Conservation (phyloP, 169 alveolate genomes). For the Miamiensis avidus region DNA sequence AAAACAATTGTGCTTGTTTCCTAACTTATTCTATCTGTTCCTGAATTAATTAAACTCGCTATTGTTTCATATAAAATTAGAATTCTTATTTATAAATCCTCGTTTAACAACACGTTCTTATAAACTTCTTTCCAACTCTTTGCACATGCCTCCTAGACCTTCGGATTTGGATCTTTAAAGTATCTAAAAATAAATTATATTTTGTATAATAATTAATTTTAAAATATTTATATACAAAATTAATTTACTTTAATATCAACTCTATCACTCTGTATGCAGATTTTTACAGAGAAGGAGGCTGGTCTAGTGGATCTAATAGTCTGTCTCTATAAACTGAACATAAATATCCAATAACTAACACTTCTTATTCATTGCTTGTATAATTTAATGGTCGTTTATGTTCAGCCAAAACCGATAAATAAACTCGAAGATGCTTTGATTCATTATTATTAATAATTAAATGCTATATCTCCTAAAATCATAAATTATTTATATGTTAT, state of each 20-base stretch:
- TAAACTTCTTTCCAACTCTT: neutral
- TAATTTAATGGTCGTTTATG: neutral
- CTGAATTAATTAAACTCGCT: neutral
- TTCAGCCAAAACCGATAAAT: neutral
- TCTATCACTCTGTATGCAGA: neutral
- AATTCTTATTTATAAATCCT: neutral
- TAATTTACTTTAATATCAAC: neutral
- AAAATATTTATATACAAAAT: no score
- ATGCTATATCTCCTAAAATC: neutral
- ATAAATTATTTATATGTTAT: no score
- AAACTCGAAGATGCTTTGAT: neutral
- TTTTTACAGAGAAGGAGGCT: neutral
- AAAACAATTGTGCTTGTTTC: neutral
- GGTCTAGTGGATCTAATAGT: neutral
- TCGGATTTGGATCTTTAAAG: neutral
- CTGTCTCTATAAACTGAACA: neutral
- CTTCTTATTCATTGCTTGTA: neutral
- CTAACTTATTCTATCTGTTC: neutral
- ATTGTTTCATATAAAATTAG: neutral
- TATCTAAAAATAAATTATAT: neutral
- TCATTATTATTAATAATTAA: neutral
- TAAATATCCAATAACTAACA: neutral
- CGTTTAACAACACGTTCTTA: neutral
- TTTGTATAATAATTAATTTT: no score
- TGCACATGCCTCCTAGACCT: neutral